Evolutionary conservation across 2,329 filamentous ascomycete genomes (phyloP), one percentile per base, ranked within the genome.

Genomic region (Cercospora sp.): DNA sequence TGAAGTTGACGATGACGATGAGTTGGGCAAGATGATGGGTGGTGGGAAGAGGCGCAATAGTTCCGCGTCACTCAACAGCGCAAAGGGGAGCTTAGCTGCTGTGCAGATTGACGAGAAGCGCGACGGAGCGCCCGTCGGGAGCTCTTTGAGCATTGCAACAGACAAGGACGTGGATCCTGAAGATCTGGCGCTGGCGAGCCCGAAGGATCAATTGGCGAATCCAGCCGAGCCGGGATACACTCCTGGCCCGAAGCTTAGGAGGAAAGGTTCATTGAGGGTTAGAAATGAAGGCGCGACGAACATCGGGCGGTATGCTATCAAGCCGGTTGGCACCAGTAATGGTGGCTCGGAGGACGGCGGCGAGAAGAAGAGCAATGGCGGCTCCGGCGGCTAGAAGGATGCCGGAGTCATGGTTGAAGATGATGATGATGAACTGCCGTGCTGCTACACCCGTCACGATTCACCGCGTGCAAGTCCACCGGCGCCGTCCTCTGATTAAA

Each of bases 1-100:
- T 77, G 94, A 97, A 66, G 93, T 65, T 12, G 67, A 96, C 70
- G 93, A 96, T 69, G 94, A 97, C 57, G 94, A 97, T 65, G 92
- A 94, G 75, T 82, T 98, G n/a, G 89, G 89, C 64, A 96, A 95
- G 80, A 85, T 97, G 74, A 88, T 92, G 71, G 72, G 72, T 16
- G 65, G 69, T 42, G 75, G 76, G 59, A 81, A 82, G 63, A 81
- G 84, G 67, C 78, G 83, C 31, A 83, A 80, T 64, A 81, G 75
- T 60, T 75, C 72, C 33, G 73, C 63, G 30, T 68, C 72, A 1
- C 73, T 73, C 5, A 65, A 73, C 26, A 68, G 68, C 31, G 72
- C 69, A 36, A 71, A 75, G 31, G 71, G 70, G 42, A 59, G 69
- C 69, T 65, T 71, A 26, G 64, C 71, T 18, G 74, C 73, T 33